Conservation (phyloP, 2,329 filamentous ascomycete genomes). For the Botrytis galanthina region DNA sequence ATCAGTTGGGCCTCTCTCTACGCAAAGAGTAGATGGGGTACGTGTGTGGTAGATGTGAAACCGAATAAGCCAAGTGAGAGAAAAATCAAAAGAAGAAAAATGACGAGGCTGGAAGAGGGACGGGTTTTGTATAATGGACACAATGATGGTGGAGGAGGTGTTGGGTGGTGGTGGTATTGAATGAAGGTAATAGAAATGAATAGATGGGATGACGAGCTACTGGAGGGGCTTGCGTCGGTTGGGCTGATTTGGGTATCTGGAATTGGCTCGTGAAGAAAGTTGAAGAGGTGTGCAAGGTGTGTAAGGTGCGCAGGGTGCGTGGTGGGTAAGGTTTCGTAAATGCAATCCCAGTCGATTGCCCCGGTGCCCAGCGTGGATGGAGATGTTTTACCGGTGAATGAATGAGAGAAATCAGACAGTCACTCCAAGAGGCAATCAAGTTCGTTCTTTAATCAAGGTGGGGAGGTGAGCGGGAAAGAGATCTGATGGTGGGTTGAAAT, state of each 20-base stretch:
- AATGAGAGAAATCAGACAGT: not conserved
- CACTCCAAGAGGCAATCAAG: not conserved
- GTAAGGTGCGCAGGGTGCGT: not conserved
- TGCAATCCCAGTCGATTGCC: slow-evolving; percentile 8
- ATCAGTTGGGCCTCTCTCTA: not conserved
- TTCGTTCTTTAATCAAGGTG: not conserved
- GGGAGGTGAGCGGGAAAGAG: slow-evolving; percentile 1
- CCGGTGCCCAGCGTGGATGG: not conserved
- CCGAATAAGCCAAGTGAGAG: not conserved
- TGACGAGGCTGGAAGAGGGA: slow-evolving; percentile 13
- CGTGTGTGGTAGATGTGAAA: not conserved
- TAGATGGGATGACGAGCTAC: slow-evolving; percentile 13
- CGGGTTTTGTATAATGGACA: slow-evolving; percentile 9
- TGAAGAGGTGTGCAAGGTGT: not conserved
- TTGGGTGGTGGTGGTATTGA: not conserved
- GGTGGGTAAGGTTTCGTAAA: not conserved
- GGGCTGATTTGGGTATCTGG: slow-evolving; percentile 22
- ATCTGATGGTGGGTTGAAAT: not conserved
- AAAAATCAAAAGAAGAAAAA: slow-evolving; percentile 1
- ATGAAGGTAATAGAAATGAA: slow-evolving; percentile 9
- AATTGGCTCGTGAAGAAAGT: slow-evolving; percentile 20
- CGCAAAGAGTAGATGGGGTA: not conserved
- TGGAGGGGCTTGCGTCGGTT: slow-evolving; percentile 19
- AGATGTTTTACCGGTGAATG: not conserved
- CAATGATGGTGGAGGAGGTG: not conserved